These are phyloP conservation scores for Gaeumannomyces sp. DNA, from an alignment of 2,329 filamentous ascomycete species.

Conservation along the genomic window DNA sequence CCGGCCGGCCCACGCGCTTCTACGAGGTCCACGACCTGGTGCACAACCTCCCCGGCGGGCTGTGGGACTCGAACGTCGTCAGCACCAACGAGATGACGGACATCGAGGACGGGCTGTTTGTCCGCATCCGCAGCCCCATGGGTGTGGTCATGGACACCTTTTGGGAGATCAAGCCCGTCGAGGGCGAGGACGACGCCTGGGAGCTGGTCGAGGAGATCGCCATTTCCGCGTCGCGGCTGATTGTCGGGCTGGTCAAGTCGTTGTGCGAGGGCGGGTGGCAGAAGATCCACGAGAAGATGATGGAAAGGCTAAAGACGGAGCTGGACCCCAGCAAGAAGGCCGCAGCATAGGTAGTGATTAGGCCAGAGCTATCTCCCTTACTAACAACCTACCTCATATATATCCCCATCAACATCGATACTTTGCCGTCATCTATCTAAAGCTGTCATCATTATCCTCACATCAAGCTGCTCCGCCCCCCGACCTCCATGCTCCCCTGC, in stretches of 20 bases:
- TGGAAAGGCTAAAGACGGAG: constrained; percentile 30
- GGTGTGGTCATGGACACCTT: constrained; percentile 46
- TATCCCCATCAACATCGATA: neutral
- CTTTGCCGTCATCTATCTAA: too few species aligned
- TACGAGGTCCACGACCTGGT: constrained; percentile 45
- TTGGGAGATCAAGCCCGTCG: constrained; percentile 35
- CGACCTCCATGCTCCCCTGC: constrained; percentile 85
- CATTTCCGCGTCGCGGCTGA: constrained; percentile 44
- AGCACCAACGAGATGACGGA: constrained; percentile 50
- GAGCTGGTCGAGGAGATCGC: constrained; percentile 41
- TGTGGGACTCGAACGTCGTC: constrained; percentile 49
- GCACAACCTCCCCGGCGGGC: constrained; percentile 45
- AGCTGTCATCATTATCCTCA: constrained; percentile 28
- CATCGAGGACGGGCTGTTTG: constrained; percentile 42
- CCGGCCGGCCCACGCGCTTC: constrained; percentile 24
- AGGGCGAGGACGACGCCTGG: neutral
- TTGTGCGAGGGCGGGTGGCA: constrained; percentile 46
- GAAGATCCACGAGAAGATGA: constrained; percentile 44
- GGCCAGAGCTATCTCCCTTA: neutral
- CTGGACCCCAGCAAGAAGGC: constrained; percentile 9
- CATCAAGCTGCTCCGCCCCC: constrained; percentile 91
- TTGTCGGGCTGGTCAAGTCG: constrained; percentile 42
- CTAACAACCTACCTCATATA: neutral
- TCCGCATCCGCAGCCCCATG: constrained; percentile 44
- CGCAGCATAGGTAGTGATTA: neutral